These are phyloP conservation scores for Solanum pinnatisectum DNA, from an alignment of 257 asterid genomes.

Conservation along the genomic window DNA sequence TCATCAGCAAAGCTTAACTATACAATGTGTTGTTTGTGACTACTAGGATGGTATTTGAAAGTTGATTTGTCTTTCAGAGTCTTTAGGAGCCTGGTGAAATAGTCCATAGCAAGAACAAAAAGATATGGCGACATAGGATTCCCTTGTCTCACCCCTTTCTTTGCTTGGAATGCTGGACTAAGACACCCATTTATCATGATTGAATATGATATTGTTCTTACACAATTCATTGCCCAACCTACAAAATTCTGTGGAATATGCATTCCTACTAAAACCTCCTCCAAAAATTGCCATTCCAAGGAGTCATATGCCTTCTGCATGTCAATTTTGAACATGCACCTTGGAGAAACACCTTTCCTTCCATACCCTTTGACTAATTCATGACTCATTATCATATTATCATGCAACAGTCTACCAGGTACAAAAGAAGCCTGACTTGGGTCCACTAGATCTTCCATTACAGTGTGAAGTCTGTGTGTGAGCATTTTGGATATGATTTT, in stretches of 20 bases:
- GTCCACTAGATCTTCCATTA: background rate
- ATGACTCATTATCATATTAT: background rate
- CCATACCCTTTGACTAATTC: background rate
- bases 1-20: too few relatives aligned
- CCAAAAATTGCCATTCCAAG: too few relatives aligned
- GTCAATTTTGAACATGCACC: background rate
- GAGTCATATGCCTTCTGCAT: too few relatives aligned
- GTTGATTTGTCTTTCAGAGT: too few relatives aligned
- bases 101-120: background rate
- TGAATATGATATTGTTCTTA: too few relatives aligned
- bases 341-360: background rate
- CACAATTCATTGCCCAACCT: too few relatives aligned
- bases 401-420: background rate
- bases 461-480: background rate
- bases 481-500: too few relatives aligned
- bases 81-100: too few relatives aligned
- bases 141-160: background rate
- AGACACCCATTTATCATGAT: background rate
- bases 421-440: background rate
- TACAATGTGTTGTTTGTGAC: too few relatives aligned
- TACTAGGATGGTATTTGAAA: too few relatives aligned
- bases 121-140: background rate
- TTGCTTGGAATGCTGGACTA: background rate
- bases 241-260: too few relatives aligned
- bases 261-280: too few relatives aligned